Evolutionary conservation across 106 monocot species (phyloP), one percentile per base, ranked within the genome.

Genomic region (Vanilla planifolia): DNA sequence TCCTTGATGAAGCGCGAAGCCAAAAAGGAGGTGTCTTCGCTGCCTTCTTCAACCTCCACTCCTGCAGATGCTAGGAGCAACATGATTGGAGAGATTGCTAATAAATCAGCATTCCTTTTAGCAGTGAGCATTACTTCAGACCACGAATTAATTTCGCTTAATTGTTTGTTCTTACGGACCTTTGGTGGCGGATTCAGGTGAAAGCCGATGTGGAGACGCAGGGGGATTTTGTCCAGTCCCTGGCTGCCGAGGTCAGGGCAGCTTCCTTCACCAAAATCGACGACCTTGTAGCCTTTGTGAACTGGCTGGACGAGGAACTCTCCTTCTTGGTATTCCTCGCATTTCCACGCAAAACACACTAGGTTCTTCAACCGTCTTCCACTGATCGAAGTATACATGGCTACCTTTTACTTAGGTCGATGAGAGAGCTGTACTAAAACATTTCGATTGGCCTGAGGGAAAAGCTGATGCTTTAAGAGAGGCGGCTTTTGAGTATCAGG

Each of bases 121-220:
- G 95, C 95, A 59, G 95, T 96, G 65, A 75, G 83, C 37, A 62
- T 17, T 53, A 8, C 36, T 36, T 25, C 7, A 6, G 53, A 28
- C 29, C n/a, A 17, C 21, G 8, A 52, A 2, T 48, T 48, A 17
- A 27, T 37, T 8, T 13, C 3, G 24, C 26, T 50, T 25, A 6
- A 10, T 50, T 50, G 50, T 10, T 6, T 21, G 1, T 1, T 26
- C 26, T 50, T 50, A 1, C 11, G 50, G 26, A 50, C 26, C 2
- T 5, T 40, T 45, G 29, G 14, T 37, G 1, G 53, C 11, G 63
- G 48, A 23, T 76, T 72, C 79, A 95, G 94, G 86, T 95, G 21
- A 95, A 95, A 79, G 86, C 94, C 42, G 94, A 95, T 79, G 94
- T 95, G 30, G 94, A 95, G 80, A 95, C 78, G 17, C 94, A 95